Evolutionary conservation across 305 asterid genomes (phyloP), one percentile per base, ranked within the genome.

Genomic region (Fraxinus albicans): DNA sequence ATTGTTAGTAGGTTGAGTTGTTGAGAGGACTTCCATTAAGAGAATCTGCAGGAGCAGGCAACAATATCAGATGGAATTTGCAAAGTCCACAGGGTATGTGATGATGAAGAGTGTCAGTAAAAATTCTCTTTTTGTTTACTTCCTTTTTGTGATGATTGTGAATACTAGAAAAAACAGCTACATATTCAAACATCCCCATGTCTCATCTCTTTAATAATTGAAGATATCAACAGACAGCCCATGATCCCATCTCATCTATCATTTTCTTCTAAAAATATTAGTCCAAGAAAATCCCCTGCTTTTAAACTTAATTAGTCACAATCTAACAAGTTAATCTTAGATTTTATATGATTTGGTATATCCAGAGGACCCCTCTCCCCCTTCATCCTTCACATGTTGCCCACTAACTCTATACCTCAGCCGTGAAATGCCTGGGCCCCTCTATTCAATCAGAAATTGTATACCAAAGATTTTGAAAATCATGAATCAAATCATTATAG

Each of bases 371-470:
- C 95, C 95, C 91, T 83, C 82, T 44, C 44, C n/a, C n/a, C 23
- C 86, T 82, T 92, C 92, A 90, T 87, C 69, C 91, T 80, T 89
- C 94, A 95, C 96, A 89, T 91, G 93, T 80, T 85, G 89, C 91
- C 92, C 93, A 89, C 94, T 88, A 86, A 83, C 94, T 83, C 90
- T 77, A 80, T 88, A 87, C 89, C 91, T 86, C 84, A 9, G 77
- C 92, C 86, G 88, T 88, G 88, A 73, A 90, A 89, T 92, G 91
- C 58, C 27, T 81, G 88, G 92, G 88, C 92, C 93, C 77, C 76
- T 84, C 74, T 29, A 13, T 83, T 81, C 78, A 86, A 89, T 88
- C 85, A 79, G 88, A 85, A 90, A 85, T 81, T 74, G 50, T 60
- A 77, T 35, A 2, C 31, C 80, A n/a, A 33, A 80, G 67, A 82